These are phyloP conservation scores for Trichoderma sp. DNA, from an alignment of 2,329 filamentous ascomycete genomes.

Conservation along the genomic window DNA sequence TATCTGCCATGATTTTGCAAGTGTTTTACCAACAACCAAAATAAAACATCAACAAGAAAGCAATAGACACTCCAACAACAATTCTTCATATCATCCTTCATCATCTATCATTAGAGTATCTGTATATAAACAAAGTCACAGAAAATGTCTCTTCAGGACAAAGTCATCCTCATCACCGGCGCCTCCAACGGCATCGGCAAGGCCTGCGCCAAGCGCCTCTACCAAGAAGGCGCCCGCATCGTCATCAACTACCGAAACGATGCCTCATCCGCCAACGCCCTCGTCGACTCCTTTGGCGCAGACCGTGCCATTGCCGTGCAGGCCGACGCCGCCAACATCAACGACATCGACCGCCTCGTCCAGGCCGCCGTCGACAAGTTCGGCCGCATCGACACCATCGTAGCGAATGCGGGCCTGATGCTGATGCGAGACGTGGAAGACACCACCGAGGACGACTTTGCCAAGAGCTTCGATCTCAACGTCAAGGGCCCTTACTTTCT, in stretches of 20 bases:
- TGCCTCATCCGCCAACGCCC: constrained; percentile 48
- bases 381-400: constrained; percentile 61
- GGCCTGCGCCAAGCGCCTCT: constrained; percentile 60
- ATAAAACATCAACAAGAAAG: not conserved
- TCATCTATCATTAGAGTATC: not conserved
- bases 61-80: not conserved
- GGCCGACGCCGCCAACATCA: constrained; percentile 55
- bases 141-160: constrained; percentile 43
- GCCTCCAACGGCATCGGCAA: constrained; percentile 63
- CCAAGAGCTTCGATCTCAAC: constrained; percentile 54
- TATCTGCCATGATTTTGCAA: not conserved
- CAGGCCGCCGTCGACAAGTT: constrained; percentile 53
- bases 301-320: constrained; percentile 57
- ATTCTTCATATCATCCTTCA: not conserved
- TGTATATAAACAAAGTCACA: no score
- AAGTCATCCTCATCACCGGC: constrained; percentile 56
- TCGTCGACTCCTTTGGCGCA: constrained; percentile 54
- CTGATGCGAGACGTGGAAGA: constrained; percentile 53
- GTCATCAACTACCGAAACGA: constrained; percentile 60
- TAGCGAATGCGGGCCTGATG: constrained; percentile 60
- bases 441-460: constrained; percentile 56
- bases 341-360: constrained; percentile 54
- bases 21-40: not conserved
- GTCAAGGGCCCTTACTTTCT: constrained; percentile 63
- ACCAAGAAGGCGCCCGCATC: constrained; percentile 59